Conservation (phyloP, 352 stramenopile species). For the Blastocystis sp. region DNA sequence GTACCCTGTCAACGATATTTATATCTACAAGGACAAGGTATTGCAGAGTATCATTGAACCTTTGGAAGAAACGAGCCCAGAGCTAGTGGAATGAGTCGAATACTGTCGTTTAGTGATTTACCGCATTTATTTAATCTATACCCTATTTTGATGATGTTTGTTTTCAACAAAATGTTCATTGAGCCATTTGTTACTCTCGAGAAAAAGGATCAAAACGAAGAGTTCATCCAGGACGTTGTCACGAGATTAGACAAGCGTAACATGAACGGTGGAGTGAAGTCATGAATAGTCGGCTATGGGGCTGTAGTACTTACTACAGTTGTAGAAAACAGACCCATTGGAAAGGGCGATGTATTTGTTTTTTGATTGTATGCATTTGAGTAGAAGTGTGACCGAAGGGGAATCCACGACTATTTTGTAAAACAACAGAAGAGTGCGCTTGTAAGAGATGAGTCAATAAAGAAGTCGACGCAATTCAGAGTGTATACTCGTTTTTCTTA, state of each 20-base stretch:
- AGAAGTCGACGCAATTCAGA: conserved; percentile 12
- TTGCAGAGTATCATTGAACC: background rate
- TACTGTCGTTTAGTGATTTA: background rate
- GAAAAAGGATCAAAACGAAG: background rate
- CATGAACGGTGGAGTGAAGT: background rate
- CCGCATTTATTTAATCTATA: conserved; percentile 1
- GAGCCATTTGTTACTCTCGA: background rate
- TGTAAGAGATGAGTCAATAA: background rate
- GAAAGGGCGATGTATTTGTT: background rate
- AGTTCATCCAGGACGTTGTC: background rate
- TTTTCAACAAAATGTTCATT: conserved; percentile 6
- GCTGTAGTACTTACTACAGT: background rate
- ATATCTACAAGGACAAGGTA: background rate
- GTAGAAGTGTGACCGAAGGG: background rate
- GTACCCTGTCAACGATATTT: background rate
- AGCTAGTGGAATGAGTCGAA: background rate
- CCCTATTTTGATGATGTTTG: background rate
- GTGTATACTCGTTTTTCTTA: background rate
- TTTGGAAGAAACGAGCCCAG: background rate
- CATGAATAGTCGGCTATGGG: conserved; percentile 12
- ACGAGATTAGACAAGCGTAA: background rate
- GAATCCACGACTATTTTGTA: background rate
- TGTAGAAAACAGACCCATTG: background rate
- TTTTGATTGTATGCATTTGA: background rate
- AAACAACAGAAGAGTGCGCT: conserved; percentile 19